These are phyloP conservation scores for Penicillium psychrofluorescens DNA, from an alignment of 495 filamentous ascomycete species.

Conservation along the genomic window DNA sequence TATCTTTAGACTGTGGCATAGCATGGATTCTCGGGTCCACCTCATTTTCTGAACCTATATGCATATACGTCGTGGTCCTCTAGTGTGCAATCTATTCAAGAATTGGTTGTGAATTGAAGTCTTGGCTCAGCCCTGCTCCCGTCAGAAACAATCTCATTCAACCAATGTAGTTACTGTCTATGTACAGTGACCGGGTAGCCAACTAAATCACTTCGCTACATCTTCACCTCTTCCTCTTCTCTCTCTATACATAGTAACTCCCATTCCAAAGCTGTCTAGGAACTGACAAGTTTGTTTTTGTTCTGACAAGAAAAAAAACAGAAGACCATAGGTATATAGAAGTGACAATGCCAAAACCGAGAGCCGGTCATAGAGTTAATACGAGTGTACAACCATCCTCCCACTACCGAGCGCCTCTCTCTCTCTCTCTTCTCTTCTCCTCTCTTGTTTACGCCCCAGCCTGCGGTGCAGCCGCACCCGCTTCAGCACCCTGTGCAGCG, in stretches of 20 bases:
- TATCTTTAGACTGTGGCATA: constrained; percentile 11
- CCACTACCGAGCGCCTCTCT: too few relatives aligned
- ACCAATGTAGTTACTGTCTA: constrained; percentile 11
- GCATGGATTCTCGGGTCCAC: constrained; percentile 3
- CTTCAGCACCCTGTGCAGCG: constrained; percentile 23
- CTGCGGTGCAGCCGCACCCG: constrained; percentile 26
- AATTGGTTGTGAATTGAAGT: too few relatives aligned
- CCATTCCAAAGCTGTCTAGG: too few relatives aligned
- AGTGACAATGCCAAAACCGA: constrained; percentile 9
- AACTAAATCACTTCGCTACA: not conserved
- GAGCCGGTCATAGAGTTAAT: constrained; percentile 3
- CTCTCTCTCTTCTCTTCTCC: too few relatives aligned
- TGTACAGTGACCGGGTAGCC: constrained; percentile 16
- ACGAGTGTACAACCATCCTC: not conserved
- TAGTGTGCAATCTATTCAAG: too few relatives aligned
- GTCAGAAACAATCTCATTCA: constrained; percentile 1
- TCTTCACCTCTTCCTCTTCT: not conserved
- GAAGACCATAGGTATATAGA: constrained; percentile 5
- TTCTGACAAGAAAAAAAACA: not conserved
- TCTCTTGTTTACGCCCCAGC: constrained; percentile 17
- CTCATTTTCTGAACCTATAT: not conserved
- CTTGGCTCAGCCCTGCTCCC: not conserved
- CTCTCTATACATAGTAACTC: not conserved
- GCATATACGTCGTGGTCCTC: too few relatives aligned
- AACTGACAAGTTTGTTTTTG: too few relatives aligned